Base-by-base conservation (phyloP, 495 filamentous ascomycete species). In the Annulohypoxylon bovei region DNA sequence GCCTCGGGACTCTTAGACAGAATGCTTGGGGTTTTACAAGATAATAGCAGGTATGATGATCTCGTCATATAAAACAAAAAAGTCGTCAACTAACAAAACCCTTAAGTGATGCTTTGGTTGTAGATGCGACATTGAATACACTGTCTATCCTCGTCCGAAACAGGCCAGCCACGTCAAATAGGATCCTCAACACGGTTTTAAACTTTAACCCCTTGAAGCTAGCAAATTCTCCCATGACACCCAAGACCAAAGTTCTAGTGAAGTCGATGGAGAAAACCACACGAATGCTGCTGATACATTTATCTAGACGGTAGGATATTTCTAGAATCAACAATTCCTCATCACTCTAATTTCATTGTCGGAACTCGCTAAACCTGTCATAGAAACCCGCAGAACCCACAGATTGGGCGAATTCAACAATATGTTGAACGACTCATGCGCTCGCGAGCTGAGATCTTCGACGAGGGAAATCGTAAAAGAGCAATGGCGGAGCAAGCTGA, bases 241-340 rank as follows among this genome's bases (percentile, higher is more conserved):
- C 92, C 3, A 91, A 89, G 74, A 85, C 87, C 32, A 93, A 90
- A 57, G 89, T 99, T 35, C 87, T 93, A 40, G 83, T 97, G 53
- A 93, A 91, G 79, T 97, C 94, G 1, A 95, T 98, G 89, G 95
- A 95, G 77, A 91, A 95, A 67, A 99, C 95, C 14, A 91, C 92
- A 1, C 87, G 93, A 60, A 87, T 91, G 62, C 78, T 99, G 39
- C 84, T 98, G 14, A 85, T 91, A 37, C 93, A 97, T 76, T 81
- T 97, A 33, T 80, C 89, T 61, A 92, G 91, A 80, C 87, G 88
- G 92, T 94, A 85, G 58, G 80, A 44, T 54, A 54, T 27, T 35
- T 22, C 20, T 28, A 22, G 16, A 0, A 39, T 14, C 22, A 27
- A 14, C 40, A 6, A 18, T 28, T 47, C 1, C 40, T 62, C 37